Evolutionary conservation across 2,329 filamentous ascomycete species (phyloP), one percentile per base, ranked within the genome.

Genomic region (Cladobotryum mycophilum): DNA sequence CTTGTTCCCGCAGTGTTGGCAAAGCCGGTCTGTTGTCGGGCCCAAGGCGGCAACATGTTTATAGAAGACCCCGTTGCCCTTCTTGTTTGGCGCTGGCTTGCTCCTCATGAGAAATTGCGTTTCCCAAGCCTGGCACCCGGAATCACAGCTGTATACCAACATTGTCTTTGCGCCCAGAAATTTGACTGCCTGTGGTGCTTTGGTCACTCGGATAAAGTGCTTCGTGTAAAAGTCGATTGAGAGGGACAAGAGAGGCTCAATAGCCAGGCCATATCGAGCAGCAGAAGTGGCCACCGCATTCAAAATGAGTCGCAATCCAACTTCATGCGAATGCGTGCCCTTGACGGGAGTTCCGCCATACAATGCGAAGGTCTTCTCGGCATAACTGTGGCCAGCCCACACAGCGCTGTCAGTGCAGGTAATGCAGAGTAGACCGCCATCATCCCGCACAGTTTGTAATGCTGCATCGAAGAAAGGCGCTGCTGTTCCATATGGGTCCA

Each of bases 361-460:
- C n/a, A 96, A 76, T 1, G 92, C 85, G 66, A 85, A 99, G 3
- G 89, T 82, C 74, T 99, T 99, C 67, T 99, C 93, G 2, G 88
- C 84, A 64, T 97, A 99, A 50, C 91, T 89, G 59, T 89, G 88
- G 0, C 92, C 96, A 1, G 92, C 92, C 79, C 91, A 99, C 2
- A 99, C 89, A 9, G 88, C 90, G 9, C 92, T 91, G 67, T 99
- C 93, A 0, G 93, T 99, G 69, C 93, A 99, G 2, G 93, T 99
- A 5, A 99, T 87, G 65, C 91, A 96, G 4, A 99, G 78, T 37
- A 99, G 76, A 4, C 93, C 93, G 1, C 92, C 92, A 59, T 96
- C 89, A 56, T 86, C 80, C 45, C 79, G 83, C 7, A 96, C 80
- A 1, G 88, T 83, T 69, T 96, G 91, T 8, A 99, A 76, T 1